Evolutionary conservation across 768 basidiomycete species (phyloP).

Genomic region (Tulasnella sp.): DNA sequence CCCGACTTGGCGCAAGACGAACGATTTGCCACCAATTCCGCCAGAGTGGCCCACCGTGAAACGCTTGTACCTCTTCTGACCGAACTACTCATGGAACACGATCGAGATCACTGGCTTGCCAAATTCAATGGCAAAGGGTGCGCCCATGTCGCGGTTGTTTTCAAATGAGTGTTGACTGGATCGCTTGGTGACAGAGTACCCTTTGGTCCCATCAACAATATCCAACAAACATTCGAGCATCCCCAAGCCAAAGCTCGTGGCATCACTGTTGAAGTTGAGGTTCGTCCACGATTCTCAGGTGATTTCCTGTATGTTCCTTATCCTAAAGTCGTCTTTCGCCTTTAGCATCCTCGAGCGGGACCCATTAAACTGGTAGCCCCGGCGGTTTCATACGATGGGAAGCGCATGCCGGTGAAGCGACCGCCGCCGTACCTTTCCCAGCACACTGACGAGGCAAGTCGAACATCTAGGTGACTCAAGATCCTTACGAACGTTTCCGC

Average conservation of each 20-base stretch:
- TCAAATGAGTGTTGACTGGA: neutral
- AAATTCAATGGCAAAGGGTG: slow-evolving; percentile 70
- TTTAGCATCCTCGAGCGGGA: slow-evolving; percentile 59
- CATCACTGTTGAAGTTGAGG: slow-evolving; percentile 67
- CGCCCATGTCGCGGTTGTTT: slow-evolving; percentile 17
- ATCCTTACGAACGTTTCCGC: neutral
- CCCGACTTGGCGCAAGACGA: slow-evolving; percentile 49
- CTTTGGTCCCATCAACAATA: slow-evolving; percentile 87
- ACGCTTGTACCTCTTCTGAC: slow-evolving; percentile 61
- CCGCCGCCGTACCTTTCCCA: slow-evolving; percentile 85
- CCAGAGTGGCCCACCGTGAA: slow-evolving; percentile 62
- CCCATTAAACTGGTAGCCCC: slow-evolving; percentile 71
- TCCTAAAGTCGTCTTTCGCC: neutral
- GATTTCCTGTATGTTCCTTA: no score
- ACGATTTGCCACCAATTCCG: slow-evolving; percentile 60
- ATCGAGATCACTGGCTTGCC: slow-evolving; percentile 64
- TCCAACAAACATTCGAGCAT: slow-evolving; percentile 79
- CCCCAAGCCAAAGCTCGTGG: slow-evolving; percentile 71
- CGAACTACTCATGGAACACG: slow-evolving; percentile 40
- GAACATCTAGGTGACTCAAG: neutral
- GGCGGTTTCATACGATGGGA: slow-evolving; percentile 70
- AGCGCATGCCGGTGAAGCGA: slow-evolving; percentile 56
- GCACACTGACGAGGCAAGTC: slow-evolving; percentile 61
- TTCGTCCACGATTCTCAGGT: slow-evolving; percentile 27
- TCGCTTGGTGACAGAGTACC: slow-evolving; percentile 57